Conservation (phyloP, 2,329 filamentous ascomycete genomes). For the Alternaria solani region DNA sequence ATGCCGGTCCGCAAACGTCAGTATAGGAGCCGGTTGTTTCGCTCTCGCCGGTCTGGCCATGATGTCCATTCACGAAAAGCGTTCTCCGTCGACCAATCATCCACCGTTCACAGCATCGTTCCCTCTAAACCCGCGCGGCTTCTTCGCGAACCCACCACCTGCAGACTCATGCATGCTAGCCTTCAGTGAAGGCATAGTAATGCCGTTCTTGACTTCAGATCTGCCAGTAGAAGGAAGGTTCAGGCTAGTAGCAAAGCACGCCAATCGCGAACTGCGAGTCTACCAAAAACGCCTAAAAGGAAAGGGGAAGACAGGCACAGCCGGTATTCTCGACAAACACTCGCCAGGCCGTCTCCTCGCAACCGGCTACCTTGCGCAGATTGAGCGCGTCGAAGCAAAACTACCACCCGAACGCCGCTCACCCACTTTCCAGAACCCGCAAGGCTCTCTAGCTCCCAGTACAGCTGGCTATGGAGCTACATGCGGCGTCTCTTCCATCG, state of each 20-base stretch:
- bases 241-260: slow-evolving; percentile 49
- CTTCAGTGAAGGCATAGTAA: slow-evolving; percentile 57
- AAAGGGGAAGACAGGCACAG: slow-evolving; percentile 22
- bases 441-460: slow-evolving; percentile 48
- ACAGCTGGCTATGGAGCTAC: slow-evolving; percentile 50
- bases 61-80: slow-evolving; percentile 55
- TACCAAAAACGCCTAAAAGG: slow-evolving; percentile 55
- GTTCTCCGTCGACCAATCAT: slow-evolving; percentile 33
- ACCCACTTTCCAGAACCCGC: slow-evolving; percentile 40
- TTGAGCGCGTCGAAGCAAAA: slow-evolving; percentile 51
- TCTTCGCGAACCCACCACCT: slow-evolving; percentile 50
- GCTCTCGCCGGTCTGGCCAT: slow-evolving; percentile 56
- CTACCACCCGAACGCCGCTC: slow-evolving; percentile 42
- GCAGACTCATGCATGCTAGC: slow-evolving; percentile 58
- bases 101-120: slow-evolving; percentile 56
- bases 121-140: slow-evolving; percentile 57
- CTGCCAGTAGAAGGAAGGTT: slow-evolving; percentile 51
- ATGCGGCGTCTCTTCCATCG: slow-evolving; percentile 56
- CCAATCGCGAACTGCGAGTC: slow-evolving; percentile 53
- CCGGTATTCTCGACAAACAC: slow-evolving; percentile 42
- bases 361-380: slow-evolving; percentile 52
- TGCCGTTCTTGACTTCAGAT: slow-evolving; percentile 52
- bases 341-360: slow-evolving; percentile 53
- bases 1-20: slow-evolving; percentile 50
- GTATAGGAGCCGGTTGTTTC: slow-evolving; percentile 57